Evolutionary conservation across 2,329 filamentous ascomycete genomes (phyloP), one percentile per base, ranked within the genome.

Genomic region (Tolypocladium paradoxum): DNA sequence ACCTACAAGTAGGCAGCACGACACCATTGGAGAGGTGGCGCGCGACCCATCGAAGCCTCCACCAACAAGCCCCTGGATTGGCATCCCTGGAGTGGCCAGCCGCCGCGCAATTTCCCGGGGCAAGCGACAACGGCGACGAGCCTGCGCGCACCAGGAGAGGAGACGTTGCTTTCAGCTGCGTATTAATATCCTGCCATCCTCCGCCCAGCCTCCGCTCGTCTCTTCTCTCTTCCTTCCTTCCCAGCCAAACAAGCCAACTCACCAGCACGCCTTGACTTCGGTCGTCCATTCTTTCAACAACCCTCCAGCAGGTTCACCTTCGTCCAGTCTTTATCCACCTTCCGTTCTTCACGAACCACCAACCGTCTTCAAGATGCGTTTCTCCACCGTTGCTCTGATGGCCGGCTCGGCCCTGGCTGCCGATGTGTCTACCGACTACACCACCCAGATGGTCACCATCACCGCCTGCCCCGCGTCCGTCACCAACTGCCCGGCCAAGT

Each of bases 371-470:
- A 83, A 82, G 65, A 84, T 84, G 81, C 78, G 78, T 79, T 82
- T 82, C 78, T 65, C 76, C 63, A 62, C 74, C 65, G 71, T 75
- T 66, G 65, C 60, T 38, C 48, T 77, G 64, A 72, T 82, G 62
- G 71, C 69, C 61, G 58, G 68, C 64, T 57, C 62, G 53, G 66
- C 59, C 60, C 57, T 65, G 55, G 64, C 67, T 57, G 51, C 55
- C 53, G 56, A 56, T 50, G 49, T 56, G 53, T 69, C 68, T 51
- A 76, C 79, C 65, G 72, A 79, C 71, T 82, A 77, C 75, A 68
- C 73, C 68, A 83, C 80, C 64, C 70, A 76, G 67, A 69, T 79
- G 64, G 70, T 79, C 61, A 84, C 81, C 70, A 72, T 84, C 76
- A 84, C 78, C 66, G 76, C 75, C 56, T 85, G 82, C 75, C 75